Evolutionary conservation across 202 grass and related monocot genomes (phyloP).

Genomic region (Musa balbisiana): DNA sequence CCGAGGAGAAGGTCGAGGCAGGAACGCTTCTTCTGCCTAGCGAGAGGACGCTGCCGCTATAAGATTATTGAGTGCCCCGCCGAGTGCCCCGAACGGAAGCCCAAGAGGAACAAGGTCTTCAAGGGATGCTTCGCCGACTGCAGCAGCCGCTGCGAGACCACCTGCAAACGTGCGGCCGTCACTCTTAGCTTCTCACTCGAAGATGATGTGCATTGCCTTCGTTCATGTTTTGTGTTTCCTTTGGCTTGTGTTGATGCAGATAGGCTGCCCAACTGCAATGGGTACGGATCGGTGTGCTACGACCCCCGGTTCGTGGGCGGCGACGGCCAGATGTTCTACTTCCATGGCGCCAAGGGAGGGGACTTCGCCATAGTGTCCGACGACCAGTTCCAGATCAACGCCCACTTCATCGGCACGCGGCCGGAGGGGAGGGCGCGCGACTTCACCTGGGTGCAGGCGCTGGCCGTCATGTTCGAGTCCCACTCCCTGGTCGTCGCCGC

Average conservation of each 20-base stretch:
- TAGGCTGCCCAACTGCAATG: constrained; percentile 26
- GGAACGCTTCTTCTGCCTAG: constrained; percentile 36
- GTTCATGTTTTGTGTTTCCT: no score
- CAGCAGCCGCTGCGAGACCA: constrained; percentile 39
- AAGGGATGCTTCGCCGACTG: constrained; percentile 42
- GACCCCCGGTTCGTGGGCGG: constrained; percentile 36
- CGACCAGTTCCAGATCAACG: constrained; percentile 49
- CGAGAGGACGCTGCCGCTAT: constrained; percentile 28
- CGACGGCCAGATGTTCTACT: constrained; percentile 44
- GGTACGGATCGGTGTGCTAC: constrained; percentile 35
- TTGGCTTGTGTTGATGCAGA: not conserved
- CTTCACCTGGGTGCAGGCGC: constrained; percentile 75
- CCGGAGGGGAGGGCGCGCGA: constrained; percentile 40
- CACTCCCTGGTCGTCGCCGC: constrained; percentile 45
- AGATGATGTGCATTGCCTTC: no score
- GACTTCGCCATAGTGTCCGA: constrained; percentile 60
- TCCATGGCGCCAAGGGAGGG: constrained; percentile 40
- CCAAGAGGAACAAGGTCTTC: not conserved
- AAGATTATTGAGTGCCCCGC: constrained; percentile 17
- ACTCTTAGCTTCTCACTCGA: not conserved
- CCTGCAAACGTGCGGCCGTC: constrained; percentile 23
- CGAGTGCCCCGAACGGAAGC: constrained; percentile 29
- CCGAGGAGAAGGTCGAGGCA: not conserved
- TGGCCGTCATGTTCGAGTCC: constrained; percentile 48
- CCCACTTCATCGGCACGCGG: constrained; percentile 46